These are phyloP conservation scores for Hymenoscyphus linearis DNA, from an alignment of 2,329 filamentous ascomycete genomes.

Conservation along the genomic window DNA sequence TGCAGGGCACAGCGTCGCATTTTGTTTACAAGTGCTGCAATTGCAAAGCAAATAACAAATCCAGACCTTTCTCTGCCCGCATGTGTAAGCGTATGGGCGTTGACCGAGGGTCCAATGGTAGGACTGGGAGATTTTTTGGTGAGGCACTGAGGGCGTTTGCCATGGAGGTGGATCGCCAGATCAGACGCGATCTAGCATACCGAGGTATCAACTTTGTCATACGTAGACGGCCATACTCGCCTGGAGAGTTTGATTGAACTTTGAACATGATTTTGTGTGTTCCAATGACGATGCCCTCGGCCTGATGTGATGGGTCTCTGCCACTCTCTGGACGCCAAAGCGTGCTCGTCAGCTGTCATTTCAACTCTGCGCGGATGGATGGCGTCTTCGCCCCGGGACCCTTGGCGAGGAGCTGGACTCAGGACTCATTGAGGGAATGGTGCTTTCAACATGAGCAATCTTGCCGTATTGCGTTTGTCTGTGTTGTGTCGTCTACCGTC, in stretches of 20 bases:
- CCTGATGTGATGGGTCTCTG: too few species aligned
- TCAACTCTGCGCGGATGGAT: background rate
- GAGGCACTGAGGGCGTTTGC: background rate
- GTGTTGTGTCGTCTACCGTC: background rate
- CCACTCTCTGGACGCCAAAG: too few species aligned
- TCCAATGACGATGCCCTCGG: background rate
- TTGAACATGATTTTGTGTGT: background rate
- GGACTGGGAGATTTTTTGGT: background rate
- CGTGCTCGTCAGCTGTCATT: too few species aligned
- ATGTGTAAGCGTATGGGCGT: background rate
- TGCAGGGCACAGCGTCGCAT: background rate
- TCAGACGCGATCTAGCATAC: background rate
- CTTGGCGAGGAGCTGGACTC: background rate
- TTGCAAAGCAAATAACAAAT: background rate
- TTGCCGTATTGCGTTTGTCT: background rate
- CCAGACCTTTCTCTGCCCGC: background rate
- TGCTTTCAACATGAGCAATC: background rate
- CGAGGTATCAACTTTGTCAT: background rate
- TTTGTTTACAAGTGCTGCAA: background rate
- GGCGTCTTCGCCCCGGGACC: background rate
- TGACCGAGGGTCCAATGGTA: background rate
- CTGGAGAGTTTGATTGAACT: background rate
- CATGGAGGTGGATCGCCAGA: background rate
- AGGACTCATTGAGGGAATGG: background rate
- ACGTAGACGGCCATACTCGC: background rate